Evolutionary conservation across 225 moss, liverwort and hornwort genomes (phyloP).

Genomic region (Neckera pumila): DNA sequence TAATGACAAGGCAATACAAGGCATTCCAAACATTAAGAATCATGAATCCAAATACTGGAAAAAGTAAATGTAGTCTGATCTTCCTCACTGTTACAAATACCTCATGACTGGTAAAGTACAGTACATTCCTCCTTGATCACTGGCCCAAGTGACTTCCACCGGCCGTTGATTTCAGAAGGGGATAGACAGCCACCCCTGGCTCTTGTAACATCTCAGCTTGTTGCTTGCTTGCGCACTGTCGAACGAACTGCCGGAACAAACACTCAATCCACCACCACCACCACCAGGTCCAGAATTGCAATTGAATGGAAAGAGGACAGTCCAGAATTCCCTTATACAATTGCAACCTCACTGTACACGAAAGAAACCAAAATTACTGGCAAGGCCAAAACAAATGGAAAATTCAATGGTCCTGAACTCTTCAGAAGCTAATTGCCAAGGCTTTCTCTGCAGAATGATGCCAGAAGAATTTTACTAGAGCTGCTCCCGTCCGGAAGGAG

Average conservation of each 20-base stretch:
- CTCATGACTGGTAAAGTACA: slow-evolving; percentile 6
- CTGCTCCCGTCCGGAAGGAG: background rate
- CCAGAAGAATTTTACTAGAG: background rate
- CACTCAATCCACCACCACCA: background rate
- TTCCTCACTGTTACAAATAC: slow-evolving; percentile 2
- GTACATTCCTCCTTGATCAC: slow-evolving; percentile 17
- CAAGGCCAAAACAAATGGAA: background rate
- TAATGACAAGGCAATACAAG: background rate
- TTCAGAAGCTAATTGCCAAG: background rate
- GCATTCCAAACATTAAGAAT: background rate
- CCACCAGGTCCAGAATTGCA: slow-evolving; percentile 1
- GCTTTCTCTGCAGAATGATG: background rate
- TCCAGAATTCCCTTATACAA: background rate
- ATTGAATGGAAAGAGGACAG: background rate
- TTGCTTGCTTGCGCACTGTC: slow-evolving; percentile 18
- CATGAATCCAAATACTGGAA: background rate
- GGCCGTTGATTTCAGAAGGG: slow-evolving; percentile 6
- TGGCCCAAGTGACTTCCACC: slow-evolving; percentile 31
- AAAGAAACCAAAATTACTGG: background rate
- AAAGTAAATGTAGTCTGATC: background rate
- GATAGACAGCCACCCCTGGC: background rate
- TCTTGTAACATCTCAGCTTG: slow-evolving; percentile 7
- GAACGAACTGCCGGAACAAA: slow-evolving; percentile 9
- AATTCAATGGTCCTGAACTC: background rate
- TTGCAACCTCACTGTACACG: background rate